Base-by-base conservation (phyloP, 139 green algal species). In the Chlamydomonas incerta region DNA sequence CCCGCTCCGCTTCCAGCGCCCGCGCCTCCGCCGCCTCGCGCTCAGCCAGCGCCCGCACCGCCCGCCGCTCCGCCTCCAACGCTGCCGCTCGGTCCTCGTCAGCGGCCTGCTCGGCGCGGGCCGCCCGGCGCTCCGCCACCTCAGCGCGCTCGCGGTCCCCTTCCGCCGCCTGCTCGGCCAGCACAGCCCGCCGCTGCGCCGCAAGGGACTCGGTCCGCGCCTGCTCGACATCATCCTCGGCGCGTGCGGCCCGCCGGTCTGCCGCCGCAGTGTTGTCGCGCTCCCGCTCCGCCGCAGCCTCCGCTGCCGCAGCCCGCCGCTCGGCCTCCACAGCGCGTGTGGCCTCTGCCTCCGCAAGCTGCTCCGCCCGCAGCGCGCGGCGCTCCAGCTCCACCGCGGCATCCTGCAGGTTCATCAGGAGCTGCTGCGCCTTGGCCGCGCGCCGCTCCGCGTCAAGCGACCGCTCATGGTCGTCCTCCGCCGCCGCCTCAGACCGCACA, bases 371-470 rank as follows among this genome's bases (percentile, higher is more conserved):
- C 31, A 69, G 33, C 3, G 52, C 23, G 26, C 73, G 52, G 5
- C 52, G 11, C 80, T 79, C 80, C 8, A 65, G 20, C 52, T 77
- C 80, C 2, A 63, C 24, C 0, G 8, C 10, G 52, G 71, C 68
- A 26, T 31, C 68, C 52, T 79, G 80, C 13, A 69, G 31, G 68
- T 86, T 15, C 35, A 71, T 34, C 33, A 79, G 18, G 52, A 79
- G 47, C 62, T 69, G 79, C 47, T 85, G 65, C 0, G 80, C 80
- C 34, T 47, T 55, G 26, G 65, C 68, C 9, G 80, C 80, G 0
- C 68, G 55, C 13, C 80, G 80, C 57, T 86, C 80, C 15, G 67
- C 80, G 33, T 70, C 68, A 33, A 86, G 35, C 6, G 50, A 65
- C 65, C 66, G n/a, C 31, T 52, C 77, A 29, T 83, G 77, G 41